Conservation (phyloP, 208 protist genomes). For the Acanthamoeba healyi region DNA sequence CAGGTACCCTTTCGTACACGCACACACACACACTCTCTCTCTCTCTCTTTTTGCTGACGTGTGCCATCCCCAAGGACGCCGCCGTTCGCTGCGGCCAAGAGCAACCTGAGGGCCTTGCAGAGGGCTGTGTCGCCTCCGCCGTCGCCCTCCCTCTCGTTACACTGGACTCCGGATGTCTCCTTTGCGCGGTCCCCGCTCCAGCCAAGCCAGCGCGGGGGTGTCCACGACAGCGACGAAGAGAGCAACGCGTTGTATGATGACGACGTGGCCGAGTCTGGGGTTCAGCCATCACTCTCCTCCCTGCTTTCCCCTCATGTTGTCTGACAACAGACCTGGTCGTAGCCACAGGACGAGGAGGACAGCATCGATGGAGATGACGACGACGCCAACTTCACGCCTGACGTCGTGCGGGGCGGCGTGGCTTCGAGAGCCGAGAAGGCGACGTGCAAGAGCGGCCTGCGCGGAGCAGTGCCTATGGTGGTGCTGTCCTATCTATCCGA, state of each 20-base stretch:
- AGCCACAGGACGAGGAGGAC: background rate
- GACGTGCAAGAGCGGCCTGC: background rate
- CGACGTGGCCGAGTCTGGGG: background rate
- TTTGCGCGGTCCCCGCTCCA: background rate
- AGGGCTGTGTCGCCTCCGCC: background rate
- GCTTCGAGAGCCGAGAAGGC: background rate
- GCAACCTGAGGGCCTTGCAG: constrained; percentile 7
- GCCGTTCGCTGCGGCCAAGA: background rate
- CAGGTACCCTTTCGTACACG: constrained; percentile 13
- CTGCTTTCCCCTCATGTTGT: no score
- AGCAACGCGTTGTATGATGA: no score
- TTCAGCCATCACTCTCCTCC: background rate
- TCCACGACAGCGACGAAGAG: background rate
- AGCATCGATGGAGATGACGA: background rate
- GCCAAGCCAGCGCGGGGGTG: background rate
- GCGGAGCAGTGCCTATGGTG: background rate
- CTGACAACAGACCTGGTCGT: no score
- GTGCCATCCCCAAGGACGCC: background rate
- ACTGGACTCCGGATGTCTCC: constrained; percentile 7
- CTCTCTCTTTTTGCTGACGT: background rate
- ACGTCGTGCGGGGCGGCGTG: background rate
- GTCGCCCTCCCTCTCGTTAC: background rate
- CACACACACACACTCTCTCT: background rate
- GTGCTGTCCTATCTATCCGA: background rate
- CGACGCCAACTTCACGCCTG: background rate